Conservation (phyloP, 1,284 basidiomycete species). For the Cystobasidiaceae sp. region DNA sequence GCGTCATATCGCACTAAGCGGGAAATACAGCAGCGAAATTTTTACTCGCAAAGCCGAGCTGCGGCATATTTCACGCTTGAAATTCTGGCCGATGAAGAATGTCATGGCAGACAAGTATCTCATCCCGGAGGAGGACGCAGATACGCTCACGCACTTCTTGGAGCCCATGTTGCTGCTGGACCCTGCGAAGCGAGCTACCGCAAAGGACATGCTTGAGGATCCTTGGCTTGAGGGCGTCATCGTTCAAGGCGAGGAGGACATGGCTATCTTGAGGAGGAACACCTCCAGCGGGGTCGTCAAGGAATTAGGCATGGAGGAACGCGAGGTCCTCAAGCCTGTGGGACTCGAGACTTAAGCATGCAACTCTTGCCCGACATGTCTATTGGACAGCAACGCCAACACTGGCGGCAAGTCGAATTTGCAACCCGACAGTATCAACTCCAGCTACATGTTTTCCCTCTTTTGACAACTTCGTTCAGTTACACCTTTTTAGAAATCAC, state of each 20-base stretch:
- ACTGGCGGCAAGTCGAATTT: too few species aligned
- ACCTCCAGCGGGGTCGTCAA: constrained; percentile 5
- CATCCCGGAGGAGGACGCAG: constrained; percentile 76
- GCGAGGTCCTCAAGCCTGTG: constrained; percentile 1
- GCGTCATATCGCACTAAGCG: constrained; percentile 74
- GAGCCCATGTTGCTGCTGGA: constrained; percentile 85
- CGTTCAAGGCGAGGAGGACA: constrained; percentile 59
- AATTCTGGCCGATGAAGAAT: constrained; percentile 85
- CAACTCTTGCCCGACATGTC: too few species aligned
- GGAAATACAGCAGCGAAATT: constrained; percentile 91
- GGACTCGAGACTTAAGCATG: background rate
- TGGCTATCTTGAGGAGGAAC: constrained; percentile 6
- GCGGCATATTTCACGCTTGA: constrained; percentile 85
- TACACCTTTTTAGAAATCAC: too few species aligned
- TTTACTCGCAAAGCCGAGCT: constrained; percentile 94
- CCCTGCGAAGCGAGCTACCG: constrained; percentile 75
- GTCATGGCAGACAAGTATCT: constrained; percentile 96
- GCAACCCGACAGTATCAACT: too few species aligned
- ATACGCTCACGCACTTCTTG: constrained; percentile 74
- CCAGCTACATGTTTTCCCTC: too few species aligned
- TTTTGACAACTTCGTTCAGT: too few species aligned
- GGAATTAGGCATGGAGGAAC: background rate
- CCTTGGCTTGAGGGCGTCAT: constrained; percentile 77
- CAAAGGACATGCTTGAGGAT: constrained; percentile 75
- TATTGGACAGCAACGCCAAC: too few species aligned